Evolutionary conservation across 2,329 filamentous ascomycete species (phyloP).

Genomic region (Onygena corvina): DNA sequence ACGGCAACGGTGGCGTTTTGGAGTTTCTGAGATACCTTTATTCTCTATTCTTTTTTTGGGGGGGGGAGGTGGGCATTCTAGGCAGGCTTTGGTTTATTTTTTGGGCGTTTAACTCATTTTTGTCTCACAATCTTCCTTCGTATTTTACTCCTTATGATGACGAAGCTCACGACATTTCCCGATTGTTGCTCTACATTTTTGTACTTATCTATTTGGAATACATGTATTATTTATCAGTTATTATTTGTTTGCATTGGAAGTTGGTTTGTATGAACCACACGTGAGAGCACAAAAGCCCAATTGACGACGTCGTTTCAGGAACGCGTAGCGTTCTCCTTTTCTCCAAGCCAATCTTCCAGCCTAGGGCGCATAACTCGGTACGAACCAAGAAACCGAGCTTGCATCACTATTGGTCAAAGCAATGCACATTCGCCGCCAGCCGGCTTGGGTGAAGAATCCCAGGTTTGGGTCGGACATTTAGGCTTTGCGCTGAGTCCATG

Average conservation of each 20-base stretch:
- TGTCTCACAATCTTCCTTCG: background rate
- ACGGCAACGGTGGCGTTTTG: constrained; percentile 2
- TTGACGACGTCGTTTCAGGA: no score
- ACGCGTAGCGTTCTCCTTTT: no score
- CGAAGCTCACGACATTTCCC: constrained; percentile 5
- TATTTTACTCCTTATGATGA: constrained; percentile 4
- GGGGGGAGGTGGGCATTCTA: background rate
- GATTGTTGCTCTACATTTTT: constrained; percentile 10
- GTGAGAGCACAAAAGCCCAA: no score
- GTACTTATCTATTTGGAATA: constrained; percentile 7
- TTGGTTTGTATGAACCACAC: background rate
- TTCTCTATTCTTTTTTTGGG: background rate
- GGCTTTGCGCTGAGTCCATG: background rate
- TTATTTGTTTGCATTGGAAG: constrained; percentile 7
- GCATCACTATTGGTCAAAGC: background rate
- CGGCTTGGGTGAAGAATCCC: background rate
- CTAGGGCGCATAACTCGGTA: background rate
- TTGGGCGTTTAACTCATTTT: background rate
- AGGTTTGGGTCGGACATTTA: background rate
- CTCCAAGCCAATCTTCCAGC: background rate
- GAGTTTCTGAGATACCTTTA: background rate
- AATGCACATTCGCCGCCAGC: background rate
- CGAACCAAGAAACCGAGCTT: background rate
- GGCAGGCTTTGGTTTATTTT: background rate
- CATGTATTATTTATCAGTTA: constrained; percentile 7